Evolutionary conservation across 306 rosid species (phyloP).

Genomic region (Pyrus pyrifolia): DNA sequence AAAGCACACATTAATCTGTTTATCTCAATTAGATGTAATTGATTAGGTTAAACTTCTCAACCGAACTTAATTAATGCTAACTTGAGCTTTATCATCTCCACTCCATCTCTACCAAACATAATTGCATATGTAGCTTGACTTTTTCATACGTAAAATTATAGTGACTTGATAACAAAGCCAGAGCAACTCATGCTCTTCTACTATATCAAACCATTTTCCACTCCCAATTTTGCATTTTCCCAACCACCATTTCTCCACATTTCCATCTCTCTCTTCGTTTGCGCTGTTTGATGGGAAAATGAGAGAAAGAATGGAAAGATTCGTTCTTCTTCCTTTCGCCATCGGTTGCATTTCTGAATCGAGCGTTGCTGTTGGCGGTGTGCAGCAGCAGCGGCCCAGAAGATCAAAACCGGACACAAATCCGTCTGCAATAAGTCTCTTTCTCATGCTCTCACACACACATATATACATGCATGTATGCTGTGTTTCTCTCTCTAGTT

Average conservation of each 20-base stretch:
- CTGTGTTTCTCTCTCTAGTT: neutral
- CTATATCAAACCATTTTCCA: conserved; percentile 34
- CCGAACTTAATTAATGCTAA: neutral
- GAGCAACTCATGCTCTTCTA: neutral
- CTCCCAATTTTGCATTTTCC: conserved; percentile 25
- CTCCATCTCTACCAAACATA: conserved; percentile 51
- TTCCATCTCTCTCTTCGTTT: neutral
- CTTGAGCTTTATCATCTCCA: neutral
- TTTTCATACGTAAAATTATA: conserved; percentile 44
- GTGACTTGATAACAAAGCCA: conserved; percentile 41
- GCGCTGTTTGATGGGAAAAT: conserved; percentile 25
- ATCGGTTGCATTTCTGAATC: conserved; percentile 84
- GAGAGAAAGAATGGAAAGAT: conserved; percentile 89
- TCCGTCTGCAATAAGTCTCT: conserved; percentile 48
- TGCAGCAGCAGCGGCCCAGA: conserved; percentile 35
- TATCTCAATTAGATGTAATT: neutral
- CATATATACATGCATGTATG: neutral
- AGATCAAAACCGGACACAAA: conserved; percentile 44
- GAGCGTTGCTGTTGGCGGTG: conserved; percentile 58
- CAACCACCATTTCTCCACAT: neutral
- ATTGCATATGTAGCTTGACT: conserved; percentile 31
- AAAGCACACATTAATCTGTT: neutral
- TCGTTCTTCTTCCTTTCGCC: conserved; percentile 88
- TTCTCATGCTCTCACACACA: neutral
- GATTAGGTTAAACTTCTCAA: conserved; percentile 12